A percentile compares a stretch with the other conserved stretches of the same genome.
Conservation (phyloP, 768 basidiomycete species). For the Exidia glandulosa region DNA sequence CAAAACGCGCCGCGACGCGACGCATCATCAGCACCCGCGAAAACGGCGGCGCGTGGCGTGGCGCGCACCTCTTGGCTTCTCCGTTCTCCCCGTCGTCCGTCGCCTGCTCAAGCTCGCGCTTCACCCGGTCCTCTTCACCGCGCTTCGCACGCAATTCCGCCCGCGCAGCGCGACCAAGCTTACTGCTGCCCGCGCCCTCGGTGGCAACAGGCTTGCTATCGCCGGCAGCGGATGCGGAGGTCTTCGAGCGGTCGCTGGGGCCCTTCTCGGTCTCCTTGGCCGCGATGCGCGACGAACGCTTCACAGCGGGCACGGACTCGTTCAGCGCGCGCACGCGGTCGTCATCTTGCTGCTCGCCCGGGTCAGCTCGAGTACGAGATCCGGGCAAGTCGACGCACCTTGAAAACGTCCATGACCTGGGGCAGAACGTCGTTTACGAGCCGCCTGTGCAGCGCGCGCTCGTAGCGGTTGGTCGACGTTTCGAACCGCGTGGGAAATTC, state of each 20-base stretch:
- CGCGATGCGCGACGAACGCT: slow-evolving; percentile 84
- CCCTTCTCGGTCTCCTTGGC: slow-evolving; percentile 62
- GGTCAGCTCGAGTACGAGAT: not conserved
- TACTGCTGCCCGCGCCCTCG: slow-evolving; percentile 48
- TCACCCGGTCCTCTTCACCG: slow-evolving; percentile 28
- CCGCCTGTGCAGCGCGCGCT: slow-evolving; percentile 65
- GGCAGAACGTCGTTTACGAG: slow-evolving; percentile 61
- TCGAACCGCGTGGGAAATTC: slow-evolving; percentile 64
- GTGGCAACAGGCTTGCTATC: not conserved
- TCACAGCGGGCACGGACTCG: slow-evolving; percentile 18
- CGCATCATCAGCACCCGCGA: not conserved
- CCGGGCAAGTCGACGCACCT: slow-evolving; percentile 27
- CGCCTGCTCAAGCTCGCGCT: slow-evolving; percentile 15
- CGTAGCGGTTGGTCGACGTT: slow-evolving; percentile 64
- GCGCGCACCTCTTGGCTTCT: slow-evolving; percentile 19
- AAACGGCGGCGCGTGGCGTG: not conserved
- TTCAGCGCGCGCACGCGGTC: not conserved
- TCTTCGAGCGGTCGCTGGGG: slow-evolving; percentile 53
- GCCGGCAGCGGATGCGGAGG: not conserved
- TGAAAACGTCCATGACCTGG: slow-evolving; percentile 52
- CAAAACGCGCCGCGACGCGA: too few species aligned
- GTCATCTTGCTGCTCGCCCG: not conserved
- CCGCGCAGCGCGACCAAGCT: slow-evolving; percentile 51
- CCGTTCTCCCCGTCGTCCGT: not conserved
- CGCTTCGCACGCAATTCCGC: slow-evolving; percentile 26